Percentiles rank a stretch among this genome's conserved stretches.
Evolutionary conservation across 2,329 filamentous ascomycete genomes (phyloP).

Genomic region (Cytospora mali): DNA sequence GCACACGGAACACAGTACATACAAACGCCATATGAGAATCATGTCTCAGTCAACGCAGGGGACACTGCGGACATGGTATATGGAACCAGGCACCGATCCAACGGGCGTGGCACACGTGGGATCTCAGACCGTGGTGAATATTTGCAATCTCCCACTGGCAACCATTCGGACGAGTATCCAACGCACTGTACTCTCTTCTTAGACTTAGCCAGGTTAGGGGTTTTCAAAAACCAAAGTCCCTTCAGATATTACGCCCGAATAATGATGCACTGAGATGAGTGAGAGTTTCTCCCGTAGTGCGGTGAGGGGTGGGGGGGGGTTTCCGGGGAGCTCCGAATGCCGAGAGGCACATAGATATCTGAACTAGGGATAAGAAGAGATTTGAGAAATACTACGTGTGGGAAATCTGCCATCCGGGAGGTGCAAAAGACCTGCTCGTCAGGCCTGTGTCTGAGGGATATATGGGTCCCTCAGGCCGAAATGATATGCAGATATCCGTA

Average conservation of each 20-base stretch:
- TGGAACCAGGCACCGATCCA: constrained; percentile 14
- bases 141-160: constrained; percentile 8
- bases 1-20: background rate
- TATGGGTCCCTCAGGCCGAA: background rate
- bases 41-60: constrained; percentile 26
- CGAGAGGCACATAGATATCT: constrained; percentile 12
- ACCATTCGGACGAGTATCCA: background rate
- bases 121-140: constrained; percentile 8
- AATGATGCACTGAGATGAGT: background rate
- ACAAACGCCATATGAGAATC: constrained; percentile 5
- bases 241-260: background rate
- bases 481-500: constrained; percentile 17
- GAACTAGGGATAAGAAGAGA: background rate
- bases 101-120: constrained; percentile 27
- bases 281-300: background rate
- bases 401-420: background rate
- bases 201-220: background rate
- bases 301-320: background rate
- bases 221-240: background rate
- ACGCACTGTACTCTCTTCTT: background rate
- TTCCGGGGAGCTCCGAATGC: constrained; percentile 24
- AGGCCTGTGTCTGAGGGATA: background rate
- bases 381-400: background rate
- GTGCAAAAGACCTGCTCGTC: no score
- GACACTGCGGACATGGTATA: constrained; percentile 11